phyloP scores from a whole-genome alignment of 2,329 filamentous ascomycete species.

The Botrytis medusae region DNA sequence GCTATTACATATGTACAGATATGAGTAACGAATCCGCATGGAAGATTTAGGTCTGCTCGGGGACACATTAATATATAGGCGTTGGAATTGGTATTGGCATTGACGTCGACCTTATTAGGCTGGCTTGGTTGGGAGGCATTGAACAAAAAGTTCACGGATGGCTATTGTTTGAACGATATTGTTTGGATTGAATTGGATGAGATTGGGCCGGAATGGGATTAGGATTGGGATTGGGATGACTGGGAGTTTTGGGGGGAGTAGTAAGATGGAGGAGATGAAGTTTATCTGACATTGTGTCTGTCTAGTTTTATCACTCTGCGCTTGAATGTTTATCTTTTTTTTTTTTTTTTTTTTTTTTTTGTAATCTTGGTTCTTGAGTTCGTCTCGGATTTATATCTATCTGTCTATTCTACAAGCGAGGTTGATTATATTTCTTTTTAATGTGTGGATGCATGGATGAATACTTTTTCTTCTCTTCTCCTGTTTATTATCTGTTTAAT shows the following conservation, averaged over 20 bases:
- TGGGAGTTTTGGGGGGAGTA: background rate
- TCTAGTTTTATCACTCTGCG: background rate
- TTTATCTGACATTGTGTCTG: background rate
- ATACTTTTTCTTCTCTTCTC: background rate
- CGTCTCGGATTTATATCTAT: background rate
- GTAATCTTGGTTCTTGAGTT: background rate
- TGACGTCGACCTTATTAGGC: background rate
- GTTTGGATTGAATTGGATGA: background rate
- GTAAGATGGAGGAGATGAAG: background rate
- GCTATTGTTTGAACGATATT: background rate
- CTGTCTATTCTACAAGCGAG: background rate
- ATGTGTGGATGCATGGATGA: background rate
- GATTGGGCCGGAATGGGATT: background rate
- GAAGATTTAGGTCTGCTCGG: background rate
- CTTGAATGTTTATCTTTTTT: background rate
- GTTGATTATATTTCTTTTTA: background rate
- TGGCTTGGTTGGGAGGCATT: background rate
- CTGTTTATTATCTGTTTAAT: background rate
- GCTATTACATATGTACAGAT: background rate
- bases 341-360: background rate
- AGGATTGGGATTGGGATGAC: background rate
- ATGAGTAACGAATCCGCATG: slow-evolving; percentile 11
- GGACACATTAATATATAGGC: background rate
- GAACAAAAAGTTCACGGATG: background rate
- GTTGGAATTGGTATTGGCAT: background rate